Base-by-base conservation (phyloP, 2,329 filamentous ascomycete species). In the Botrytis byssoidea region DNA sequence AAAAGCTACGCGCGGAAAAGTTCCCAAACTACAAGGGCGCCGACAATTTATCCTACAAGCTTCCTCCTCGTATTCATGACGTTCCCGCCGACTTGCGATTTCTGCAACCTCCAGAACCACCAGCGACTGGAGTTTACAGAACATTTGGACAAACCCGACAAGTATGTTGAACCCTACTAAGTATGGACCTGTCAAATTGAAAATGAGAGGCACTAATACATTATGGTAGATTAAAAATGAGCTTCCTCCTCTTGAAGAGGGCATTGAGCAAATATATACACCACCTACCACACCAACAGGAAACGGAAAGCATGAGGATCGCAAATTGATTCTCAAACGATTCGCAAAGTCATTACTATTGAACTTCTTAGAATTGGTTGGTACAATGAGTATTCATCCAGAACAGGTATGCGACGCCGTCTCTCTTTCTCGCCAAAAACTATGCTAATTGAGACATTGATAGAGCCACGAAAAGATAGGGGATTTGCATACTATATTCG, bases 331-430 rank as follows among this genome's bases (percentile, higher is more conserved):
- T 80, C 89, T 96, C 3, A 92, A 94, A 78, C 88, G 91, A 69
- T 88, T 98, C 44, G 90, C 93, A 75, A 97, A 97, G 81, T 95
- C 93, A 5, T 85, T 97, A 1, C 86, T 98, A 0, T 86, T 98
- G 63, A 97, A 95, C 81, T 98, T 97, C 80, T 87, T 98, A 63
- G 94, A 97, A 80, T 88, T 98, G 8, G 85, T 92, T 0, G 93
- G 94, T 37, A 85, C 92, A 22, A 85, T 97, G 73, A 87, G 88
- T 16, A 83, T 88, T n/a, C 87, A 91, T 64, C 92, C 93, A 0
- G 85, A 87, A 61, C 85, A 84, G 67, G 86, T 87, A 80, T 29
- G 80, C 77, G n/a, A 9, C 42, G 29, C 40, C 35, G 37, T 1
- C 22, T 1, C 20, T 63, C 4, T 68, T 71, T 75, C 29, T 51